Base-by-base conservation (phyloP, 352 stramenopile genomes). In the Globisporangium abappressorium region DNA sequence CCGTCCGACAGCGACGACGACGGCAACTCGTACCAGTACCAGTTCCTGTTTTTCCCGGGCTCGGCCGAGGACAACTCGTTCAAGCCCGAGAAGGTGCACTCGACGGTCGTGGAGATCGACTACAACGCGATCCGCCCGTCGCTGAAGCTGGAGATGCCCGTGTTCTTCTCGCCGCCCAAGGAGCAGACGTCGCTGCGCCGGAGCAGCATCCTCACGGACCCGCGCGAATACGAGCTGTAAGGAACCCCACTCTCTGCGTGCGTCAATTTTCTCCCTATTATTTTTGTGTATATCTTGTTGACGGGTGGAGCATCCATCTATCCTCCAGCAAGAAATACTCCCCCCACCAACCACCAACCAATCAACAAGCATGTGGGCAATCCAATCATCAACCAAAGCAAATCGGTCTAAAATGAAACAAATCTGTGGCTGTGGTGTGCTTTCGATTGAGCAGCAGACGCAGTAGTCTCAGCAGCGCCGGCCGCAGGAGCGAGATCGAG, bases 31-130 rank as follows among this genome's bases (percentile, higher is more conserved):
- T 54, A 69, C 20, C 75, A 49, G 11, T 59, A 78, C 30, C 74
- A 75, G 26, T 93, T 91, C 63, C 57, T 89, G 22, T 86, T 93
- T 63, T 93, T 84, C 62, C 69, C 81, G 7, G 84, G 84, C 22
- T 90, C 72, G n/a, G 84, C 89, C 7, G 57, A 68, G 7, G 74
- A 85, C 58, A 73, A 66, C 34, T 71, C 76, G 49, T 89, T 89
- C 65, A 72, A 87, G 71, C 82, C 77, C 6, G 73, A 79, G 34
- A 66, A 81, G 30, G 53, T 70, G 15, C 65, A 78, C 3, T 82
- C 73, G 33, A 68, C 72, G 22, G 67, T 82, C 30, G 68, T 74
- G 28, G 69, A 77, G 47, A 67, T 90, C 46, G 73, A 91, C 8
- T 73, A 85, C 58, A 74, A 81, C 30, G 55, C 79, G 9, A 82